Conservation (phyloP, 768 basidiomycete species). For the Suillus discolor region DNA sequence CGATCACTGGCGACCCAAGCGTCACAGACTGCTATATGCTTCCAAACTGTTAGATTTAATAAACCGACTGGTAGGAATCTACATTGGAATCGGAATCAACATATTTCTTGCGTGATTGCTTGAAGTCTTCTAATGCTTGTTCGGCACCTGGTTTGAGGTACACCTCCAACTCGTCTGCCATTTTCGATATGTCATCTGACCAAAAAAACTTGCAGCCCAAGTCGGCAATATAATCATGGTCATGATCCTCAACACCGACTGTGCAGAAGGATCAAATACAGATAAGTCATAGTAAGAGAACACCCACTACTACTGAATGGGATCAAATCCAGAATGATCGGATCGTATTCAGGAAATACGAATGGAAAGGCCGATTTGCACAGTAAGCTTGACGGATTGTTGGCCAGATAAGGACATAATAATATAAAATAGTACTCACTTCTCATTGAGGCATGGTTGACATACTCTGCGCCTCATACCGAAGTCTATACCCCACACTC, state of each 20-base stretch:
- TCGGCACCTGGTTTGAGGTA: slow-evolving; percentile 26
- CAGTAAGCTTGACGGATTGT: slow-evolving; percentile 19
- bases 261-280: slow-evolving; percentile 1
- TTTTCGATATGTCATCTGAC: slow-evolving; percentile 31
- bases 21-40: background rate
- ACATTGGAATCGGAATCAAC: slow-evolving; percentile 1
- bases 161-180: slow-evolving; percentile 18
- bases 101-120: slow-evolving; percentile 16
- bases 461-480: slow-evolving; percentile 20
- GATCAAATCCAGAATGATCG: slow-evolving; percentile 31
- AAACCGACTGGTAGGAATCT: background rate
- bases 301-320: slow-evolving; percentile 33
- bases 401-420: slow-evolving; percentile 11
- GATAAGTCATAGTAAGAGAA: background rate
- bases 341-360: slow-evolving; percentile 28
- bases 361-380: slow-evolving; percentile 9
- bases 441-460: slow-evolving; percentile 13
- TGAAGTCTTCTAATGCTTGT: slow-evolving; percentile 28
- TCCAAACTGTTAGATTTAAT: background rate
- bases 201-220: slow-evolving; percentile 33
- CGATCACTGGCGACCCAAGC: background rate
- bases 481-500: slow-evolving; percentile 19
- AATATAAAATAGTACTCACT: slow-evolving; percentile 12
- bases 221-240: slow-evolving; percentile 5
- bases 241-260: slow-evolving; percentile 33